These are phyloP conservation scores for Lachnellula occidentalis DNA, from an alignment of 2,329 filamentous ascomycete species.

Conservation along the genomic window DNA sequence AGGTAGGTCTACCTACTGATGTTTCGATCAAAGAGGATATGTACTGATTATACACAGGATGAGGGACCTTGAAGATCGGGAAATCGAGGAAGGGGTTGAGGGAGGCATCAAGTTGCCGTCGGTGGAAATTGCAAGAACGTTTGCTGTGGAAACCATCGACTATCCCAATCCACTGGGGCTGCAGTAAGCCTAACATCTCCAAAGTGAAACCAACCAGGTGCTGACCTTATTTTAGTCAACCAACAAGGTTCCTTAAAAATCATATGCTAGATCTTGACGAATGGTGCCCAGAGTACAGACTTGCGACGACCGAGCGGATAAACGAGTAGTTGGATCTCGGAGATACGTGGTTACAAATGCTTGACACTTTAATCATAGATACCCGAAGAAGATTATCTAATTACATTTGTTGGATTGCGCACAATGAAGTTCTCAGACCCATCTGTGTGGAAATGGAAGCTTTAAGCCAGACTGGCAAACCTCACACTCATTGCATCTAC, in stretches of 20 bases:
- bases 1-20: constrained; percentile 3
- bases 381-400: background rate
- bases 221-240: constrained; percentile 13
- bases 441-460: background rate
- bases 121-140: constrained; percentile 25
- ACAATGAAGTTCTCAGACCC: too few species aligned
- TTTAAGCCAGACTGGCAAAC: constrained; percentile 35
- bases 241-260: constrained; percentile 16
- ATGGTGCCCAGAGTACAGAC: constrained; percentile 25
- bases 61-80: constrained; percentile 11
- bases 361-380: too few species aligned
- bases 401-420: background rate
- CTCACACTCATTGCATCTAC: constrained; percentile 45
- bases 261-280: constrained; percentile 18
- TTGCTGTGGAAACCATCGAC: constrained; percentile 27
- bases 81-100: constrained; percentile 13
- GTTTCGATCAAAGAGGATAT: background rate
- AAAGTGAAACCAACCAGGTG: background rate
- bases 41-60: constrained; percentile 14
- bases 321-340: background rate
- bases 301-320: constrained; percentile 13
- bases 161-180: constrained; percentile 26
- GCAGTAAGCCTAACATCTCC: constrained; percentile 16
- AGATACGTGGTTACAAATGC: background rate
- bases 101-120: constrained; percentile 20